A percentile compares a stretch with the other conserved stretches of the same genome.
phyloP scores from a whole-genome alignment of 768 basidiomycete genomes.

The Kwoniella mangroviensis region DNA sequence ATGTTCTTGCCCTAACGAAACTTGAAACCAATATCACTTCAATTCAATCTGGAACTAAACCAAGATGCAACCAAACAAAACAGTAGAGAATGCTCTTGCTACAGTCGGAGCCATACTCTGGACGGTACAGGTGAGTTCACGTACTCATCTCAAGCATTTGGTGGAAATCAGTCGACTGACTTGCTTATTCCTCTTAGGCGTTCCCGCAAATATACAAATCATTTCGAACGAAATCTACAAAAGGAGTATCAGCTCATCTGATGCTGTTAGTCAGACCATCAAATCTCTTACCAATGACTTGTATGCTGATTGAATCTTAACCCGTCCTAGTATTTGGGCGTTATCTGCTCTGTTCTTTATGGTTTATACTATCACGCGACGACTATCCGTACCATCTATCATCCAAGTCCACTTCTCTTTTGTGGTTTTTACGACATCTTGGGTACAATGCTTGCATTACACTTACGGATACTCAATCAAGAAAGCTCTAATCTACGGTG shows the following conservation, averaged over 20 bases:
- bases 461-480: constrained; percentile 59
- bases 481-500: constrained; percentile 57
- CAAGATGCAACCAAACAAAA: constrained; percentile 60
- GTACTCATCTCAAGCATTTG: not conserved
- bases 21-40: not conserved
- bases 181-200: not conserved
- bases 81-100: constrained; percentile 72
- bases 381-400: constrained; percentile 73
- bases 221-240: constrained; percentile 69
- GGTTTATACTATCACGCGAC: constrained; percentile 67
- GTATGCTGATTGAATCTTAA: not conserved
- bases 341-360: constrained; percentile 67
- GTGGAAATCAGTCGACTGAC: too few species aligned
- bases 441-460: constrained; percentile 76
- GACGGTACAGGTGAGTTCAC: constrained; percentile 57
- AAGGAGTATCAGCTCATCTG: constrained; percentile 72
- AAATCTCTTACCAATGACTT: too few species aligned
- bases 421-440: constrained; percentile 66
- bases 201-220: constrained; percentile 78
- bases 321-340: constrained; percentile 63
- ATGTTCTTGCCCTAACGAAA: not conserved
- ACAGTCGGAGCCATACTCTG: constrained; percentile 64
- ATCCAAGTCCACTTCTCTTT: constrained; percentile 63
- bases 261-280: constrained; percentile 61
- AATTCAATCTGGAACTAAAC: not conserved